Percentiles rank a stretch among this genome's conserved stretches.
These are phyloP conservation scores for Halenospora varia DNA, from an alignment of 495 filamentous ascomycete genomes.

Conservation along the genomic window DNA sequence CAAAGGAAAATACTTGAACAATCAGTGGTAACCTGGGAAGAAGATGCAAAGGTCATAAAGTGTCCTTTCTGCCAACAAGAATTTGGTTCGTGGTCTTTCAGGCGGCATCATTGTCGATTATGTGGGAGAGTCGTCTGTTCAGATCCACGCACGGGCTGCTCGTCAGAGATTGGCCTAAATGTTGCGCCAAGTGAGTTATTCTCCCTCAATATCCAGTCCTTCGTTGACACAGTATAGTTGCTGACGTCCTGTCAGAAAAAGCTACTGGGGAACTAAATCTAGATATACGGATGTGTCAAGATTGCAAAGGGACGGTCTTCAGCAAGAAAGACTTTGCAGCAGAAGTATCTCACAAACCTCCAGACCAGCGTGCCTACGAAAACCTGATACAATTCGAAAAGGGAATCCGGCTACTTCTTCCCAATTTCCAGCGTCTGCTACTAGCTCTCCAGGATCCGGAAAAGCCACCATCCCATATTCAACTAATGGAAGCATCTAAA, in stretches of 20 bases:
- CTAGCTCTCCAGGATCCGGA: conserved; percentile 55
- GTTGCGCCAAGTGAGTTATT: conserved; percentile 63
- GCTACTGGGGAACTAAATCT: conserved; percentile 55
- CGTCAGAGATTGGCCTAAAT: conserved; percentile 74
- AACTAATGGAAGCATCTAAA: conserved; percentile 85
- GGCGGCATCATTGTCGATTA: conserved; percentile 90
- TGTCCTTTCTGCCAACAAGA: conserved; percentile 96
- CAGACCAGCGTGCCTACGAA: conserved; percentile 78
- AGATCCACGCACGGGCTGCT: conserved; percentile 79
- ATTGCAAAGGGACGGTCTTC: conserved; percentile 83
- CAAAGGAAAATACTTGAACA: conserved; percentile 82
- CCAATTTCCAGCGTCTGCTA: conserved; percentile 81
- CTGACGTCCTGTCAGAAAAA: conserved; percentile 58
- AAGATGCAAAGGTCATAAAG: conserved; percentile 71
- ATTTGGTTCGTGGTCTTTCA: conserved; percentile 82
- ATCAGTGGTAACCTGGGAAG: conserved; percentile 90
- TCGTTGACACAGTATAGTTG: conserved; percentile 33
- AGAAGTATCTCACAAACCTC: conserved; percentile 61
- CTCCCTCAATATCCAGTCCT: background rate
- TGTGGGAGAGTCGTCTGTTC: conserved; percentile 92
- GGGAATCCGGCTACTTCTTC: conserved; percentile 79
- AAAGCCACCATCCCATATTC: conserved; percentile 66
- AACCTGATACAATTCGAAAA: conserved; percentile 85
- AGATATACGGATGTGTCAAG: conserved; percentile 86
- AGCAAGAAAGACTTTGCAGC: conserved; percentile 76